These are phyloP conservation scores for Rhodosporidiobolus odoratus DNA, from an alignment of 768 basidiomycete genomes.

Conservation along the genomic window DNA sequence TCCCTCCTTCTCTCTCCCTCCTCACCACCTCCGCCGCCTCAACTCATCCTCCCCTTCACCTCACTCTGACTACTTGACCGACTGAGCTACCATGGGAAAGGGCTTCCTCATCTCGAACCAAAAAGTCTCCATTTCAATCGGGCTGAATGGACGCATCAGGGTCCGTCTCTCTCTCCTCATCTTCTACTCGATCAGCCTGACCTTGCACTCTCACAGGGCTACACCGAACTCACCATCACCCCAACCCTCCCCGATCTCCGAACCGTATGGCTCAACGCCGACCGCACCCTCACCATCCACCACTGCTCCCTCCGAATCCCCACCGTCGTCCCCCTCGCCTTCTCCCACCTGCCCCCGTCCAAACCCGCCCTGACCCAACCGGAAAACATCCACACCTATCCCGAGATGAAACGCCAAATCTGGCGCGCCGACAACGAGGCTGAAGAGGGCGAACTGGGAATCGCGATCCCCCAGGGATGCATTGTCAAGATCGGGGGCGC, in stretches of 20 bases:
- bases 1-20: background rate
- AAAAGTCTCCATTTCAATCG: slow-evolving; percentile 88
- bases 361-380: slow-evolving; percentile 59
- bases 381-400: slow-evolving; percentile 74
- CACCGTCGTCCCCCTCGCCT: slow-evolving; percentile 59
- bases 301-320: slow-evolving; percentile 50
- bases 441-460: slow-evolving; percentile 90
- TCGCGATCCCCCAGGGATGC: slow-evolving; percentile 61
- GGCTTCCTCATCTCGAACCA: slow-evolving; percentile 54
- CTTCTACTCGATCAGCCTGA: background rate
- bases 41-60: background rate
- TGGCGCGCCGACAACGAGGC: slow-evolving; percentile 85
- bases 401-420: slow-evolving; percentile 84
- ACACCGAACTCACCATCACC: slow-evolving; percentile 83
- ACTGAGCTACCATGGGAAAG: slow-evolving; percentile 35
- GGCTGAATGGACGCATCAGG: slow-evolving; percentile 80
- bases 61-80: background rate
- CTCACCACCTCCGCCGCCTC: background rate
- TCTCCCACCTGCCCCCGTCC: slow-evolving; percentile 65
- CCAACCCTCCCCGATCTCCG: slow-evolving; percentile 73
- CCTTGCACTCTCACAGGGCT: slow-evolving; percentile 58
- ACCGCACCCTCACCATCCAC: slow-evolving; percentile 55
- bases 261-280: slow-evolving; percentile 81
- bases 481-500: slow-evolving; percentile 1
- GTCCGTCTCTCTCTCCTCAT: slow-evolving; percentile 51